Conservation (phyloP, 2,329 filamentous ascomycete species). For the Sporothrix variecibatus region DNA sequence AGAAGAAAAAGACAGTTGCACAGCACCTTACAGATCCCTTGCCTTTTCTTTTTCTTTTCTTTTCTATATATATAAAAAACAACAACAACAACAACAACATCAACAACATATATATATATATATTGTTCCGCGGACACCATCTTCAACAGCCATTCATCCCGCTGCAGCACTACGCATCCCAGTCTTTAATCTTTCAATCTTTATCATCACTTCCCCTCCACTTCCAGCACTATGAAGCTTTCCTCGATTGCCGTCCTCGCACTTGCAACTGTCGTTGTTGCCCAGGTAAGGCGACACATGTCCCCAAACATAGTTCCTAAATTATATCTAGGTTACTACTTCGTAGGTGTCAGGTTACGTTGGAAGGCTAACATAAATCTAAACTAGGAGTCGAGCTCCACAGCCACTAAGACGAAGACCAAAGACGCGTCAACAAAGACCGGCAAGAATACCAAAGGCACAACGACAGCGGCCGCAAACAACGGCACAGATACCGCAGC, state of each 20-base stretch:
- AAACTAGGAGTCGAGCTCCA: constrained; percentile 13
- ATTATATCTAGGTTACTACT: too few relatives aligned
- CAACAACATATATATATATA: too few relatives aligned
- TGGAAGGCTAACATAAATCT: background rate
- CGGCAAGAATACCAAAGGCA: background rate
- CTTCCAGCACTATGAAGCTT: constrained; percentile 26
- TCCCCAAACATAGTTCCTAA: background rate
- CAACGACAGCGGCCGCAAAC: background rate
- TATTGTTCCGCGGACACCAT: too few relatives aligned
- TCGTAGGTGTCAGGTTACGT: background rate
- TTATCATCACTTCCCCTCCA: background rate
- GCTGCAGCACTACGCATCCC: too few relatives aligned
- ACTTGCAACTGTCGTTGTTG: constrained; percentile 28
- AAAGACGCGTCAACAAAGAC: constrained; percentile 21
- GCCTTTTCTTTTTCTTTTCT: too few relatives aligned
- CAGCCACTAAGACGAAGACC: constrained; percentile 25
- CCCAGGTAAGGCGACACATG: constrained; percentile 24
- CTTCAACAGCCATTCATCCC: too few relatives aligned
- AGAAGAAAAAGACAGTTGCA: background rate
- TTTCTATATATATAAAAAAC: too few relatives aligned
- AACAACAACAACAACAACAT: too few relatives aligned
- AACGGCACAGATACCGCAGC: background rate
- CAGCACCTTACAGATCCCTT: background rate
- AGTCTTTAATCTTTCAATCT: background rate
- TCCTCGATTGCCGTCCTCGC: constrained; percentile 24